Evolutionary conservation across 2,329 filamentous ascomycete species (phyloP), one percentile per base, ranked within the genome.

Genomic region (Penicillium sp.): DNA sequence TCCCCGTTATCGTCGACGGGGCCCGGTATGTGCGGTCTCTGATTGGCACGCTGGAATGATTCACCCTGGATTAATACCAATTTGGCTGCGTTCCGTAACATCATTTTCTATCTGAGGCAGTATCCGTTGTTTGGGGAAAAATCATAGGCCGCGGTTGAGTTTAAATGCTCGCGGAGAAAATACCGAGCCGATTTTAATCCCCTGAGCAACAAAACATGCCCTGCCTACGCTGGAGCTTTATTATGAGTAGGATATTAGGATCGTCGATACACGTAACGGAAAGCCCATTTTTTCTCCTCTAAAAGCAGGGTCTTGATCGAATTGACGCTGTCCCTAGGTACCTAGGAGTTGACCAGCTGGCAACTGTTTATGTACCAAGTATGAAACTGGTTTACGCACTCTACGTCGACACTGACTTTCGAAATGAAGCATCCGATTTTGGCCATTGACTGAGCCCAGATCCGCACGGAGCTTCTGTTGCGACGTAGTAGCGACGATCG

Each of bases 11-110:
- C 58, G 49, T 64, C 54, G 37, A 59, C 53, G 46, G 33, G 47
- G 40, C 52, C 58, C 47, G 61, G 58, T 49, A 64, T 65, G 60
- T 33, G 22, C 46, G 47, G 25, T 48, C 54, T 57, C 49, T 64
- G 47, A 65, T 65, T 65, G 61, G 63, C 54, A 63, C 60, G 51
- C 51, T 58, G 56, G 56, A 58, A 61, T 60, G 51, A 55, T 42
- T 61, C 56, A 47, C 54, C 55, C 55, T 61, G 46, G 51, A 57
- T 62, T 43, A 44, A 43, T 53, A 53, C 35, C 42, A 48, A 51
- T 58, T 37, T 61, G 23, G 46, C 41, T 52, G 54, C 40, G 29
- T 53, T 43, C 44, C 47, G 54, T 51, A 51, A 51, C 33, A 31
- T 43, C 18, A 18, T 18, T 18, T 47, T 44, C 27, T 47, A 53